Conservation (phyloP, 129 eudicot genomes). For the Helianthus tuberosus region DNA sequence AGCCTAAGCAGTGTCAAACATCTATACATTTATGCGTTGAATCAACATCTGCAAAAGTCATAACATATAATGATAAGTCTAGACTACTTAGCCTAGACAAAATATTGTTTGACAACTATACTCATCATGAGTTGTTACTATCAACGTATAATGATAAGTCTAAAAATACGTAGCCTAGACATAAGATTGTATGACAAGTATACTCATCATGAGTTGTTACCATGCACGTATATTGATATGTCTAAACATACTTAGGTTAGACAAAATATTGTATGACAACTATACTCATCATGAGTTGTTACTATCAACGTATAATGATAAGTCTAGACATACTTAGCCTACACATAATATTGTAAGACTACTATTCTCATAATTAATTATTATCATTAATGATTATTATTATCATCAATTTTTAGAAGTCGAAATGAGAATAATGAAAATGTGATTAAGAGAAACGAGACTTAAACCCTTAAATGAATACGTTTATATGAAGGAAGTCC, state of each 20-base stretch:
- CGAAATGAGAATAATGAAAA: not conserved
- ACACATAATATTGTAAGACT: too few species aligned
- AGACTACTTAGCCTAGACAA: not conserved
- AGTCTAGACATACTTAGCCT: too few species aligned
- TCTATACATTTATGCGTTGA: not conserved
- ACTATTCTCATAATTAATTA: too few species aligned
- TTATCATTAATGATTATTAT: too few species aligned
- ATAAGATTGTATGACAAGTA: too few species aligned
- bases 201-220: too few species aligned
- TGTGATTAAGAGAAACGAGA: not conserved
- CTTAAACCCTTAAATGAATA: not conserved
- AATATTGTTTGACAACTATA: not conserved
- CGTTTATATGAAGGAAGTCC: not conserved
- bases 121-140: too few species aligned
- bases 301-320: not conserved
- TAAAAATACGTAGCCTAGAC: too few species aligned
- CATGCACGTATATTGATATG: too few species aligned
- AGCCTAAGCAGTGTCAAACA: not conserved
- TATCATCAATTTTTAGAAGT: not conserved
- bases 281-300: not conserved
- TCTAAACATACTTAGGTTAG: too few species aligned
- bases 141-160: not conserved
- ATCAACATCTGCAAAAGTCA: not conserved
- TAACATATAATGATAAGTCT: slow-evolving; percentile 3
- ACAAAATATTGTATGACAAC: not conserved